Evolutionary conservation across 495 filamentous ascomycete genomes (phyloP).

Genomic region (Alectoria sarmentosa): DNA sequence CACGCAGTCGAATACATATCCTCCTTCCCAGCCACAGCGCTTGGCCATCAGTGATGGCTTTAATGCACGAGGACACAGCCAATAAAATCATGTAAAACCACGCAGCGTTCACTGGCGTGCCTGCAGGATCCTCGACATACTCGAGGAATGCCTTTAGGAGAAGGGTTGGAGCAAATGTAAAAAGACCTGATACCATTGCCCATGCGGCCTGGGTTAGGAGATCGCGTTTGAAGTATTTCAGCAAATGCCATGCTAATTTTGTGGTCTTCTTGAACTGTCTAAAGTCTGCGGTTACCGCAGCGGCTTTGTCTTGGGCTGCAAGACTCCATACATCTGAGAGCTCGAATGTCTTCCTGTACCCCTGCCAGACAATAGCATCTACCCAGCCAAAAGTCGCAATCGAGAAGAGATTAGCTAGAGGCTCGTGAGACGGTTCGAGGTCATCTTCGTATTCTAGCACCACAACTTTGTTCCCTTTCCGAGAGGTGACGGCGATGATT

Average conservation of each 20-base stretch:
- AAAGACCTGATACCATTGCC: slow-evolving; percentile 67
- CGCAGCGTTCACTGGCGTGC: slow-evolving; percentile 77
- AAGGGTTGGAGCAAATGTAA: slow-evolving; percentile 87
- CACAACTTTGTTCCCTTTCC: slow-evolving; percentile 88
- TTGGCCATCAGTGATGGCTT: slow-evolving; percentile 75
- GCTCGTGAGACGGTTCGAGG: slow-evolving; percentile 77
- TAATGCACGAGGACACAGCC: slow-evolving; percentile 67
- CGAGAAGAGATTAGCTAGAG: slow-evolving; percentile 79
- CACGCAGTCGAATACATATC: slow-evolving; percentile 85
- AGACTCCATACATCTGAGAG: slow-evolving; percentile 89
- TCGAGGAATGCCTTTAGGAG: slow-evolving; percentile 85
- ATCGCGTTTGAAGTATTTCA: slow-evolving; percentile 72
- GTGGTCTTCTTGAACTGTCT: slow-evolving; percentile 81
- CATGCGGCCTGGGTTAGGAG: slow-evolving; percentile 72
- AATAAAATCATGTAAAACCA: slow-evolving; percentile 95
- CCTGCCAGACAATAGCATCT: slow-evolving; percentile 79
- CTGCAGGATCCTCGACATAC: slow-evolving; percentile 78
- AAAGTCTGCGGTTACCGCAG: slow-evolving; percentile 68
- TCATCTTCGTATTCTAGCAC: slow-evolving; percentile 78
- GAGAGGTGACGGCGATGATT: slow-evolving; percentile 66
- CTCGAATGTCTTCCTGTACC: slow-evolving; percentile 81
- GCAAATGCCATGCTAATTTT: slow-evolving; percentile 69
- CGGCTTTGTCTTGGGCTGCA: slow-evolving; percentile 78
- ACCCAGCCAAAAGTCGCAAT: slow-evolving; percentile 87
- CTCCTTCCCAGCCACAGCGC: slow-evolving; percentile 92